These are phyloP conservation scores for Acrocalymma vagum DNA, from an alignment of 2,329 filamentous ascomycete species.

Conservation along the genomic window DNA sequence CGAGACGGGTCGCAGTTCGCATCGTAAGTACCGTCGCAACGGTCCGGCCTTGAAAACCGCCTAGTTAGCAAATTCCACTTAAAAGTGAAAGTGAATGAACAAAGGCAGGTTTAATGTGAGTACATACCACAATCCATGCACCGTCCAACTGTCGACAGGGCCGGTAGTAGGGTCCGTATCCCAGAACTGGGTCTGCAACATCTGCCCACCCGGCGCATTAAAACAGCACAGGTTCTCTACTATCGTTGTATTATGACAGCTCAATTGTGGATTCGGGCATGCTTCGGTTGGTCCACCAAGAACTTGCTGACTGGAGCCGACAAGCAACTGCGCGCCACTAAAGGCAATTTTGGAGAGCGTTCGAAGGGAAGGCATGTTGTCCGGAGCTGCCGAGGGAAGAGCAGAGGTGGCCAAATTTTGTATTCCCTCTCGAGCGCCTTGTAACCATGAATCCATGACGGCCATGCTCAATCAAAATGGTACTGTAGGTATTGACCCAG, in stretches of 20 bases:
- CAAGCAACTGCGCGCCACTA: constrained; percentile 41
- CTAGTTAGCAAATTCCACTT: too few species aligned
- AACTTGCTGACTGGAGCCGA: constrained; percentile 19
- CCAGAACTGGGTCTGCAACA: constrained; percentile 82
- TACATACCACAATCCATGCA: constrained; percentile 72
- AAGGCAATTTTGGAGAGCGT: constrained; percentile 48
- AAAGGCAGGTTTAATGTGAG: constrained; percentile 1
- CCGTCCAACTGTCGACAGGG: constrained; percentile 75
- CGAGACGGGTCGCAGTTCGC: constrained; percentile 70
- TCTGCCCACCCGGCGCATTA: constrained; percentile 74
- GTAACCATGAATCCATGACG: constrained; percentile 31
- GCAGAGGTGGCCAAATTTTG: constrained; percentile 33
- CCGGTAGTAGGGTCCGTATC: constrained; percentile 72
- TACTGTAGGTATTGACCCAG: constrained; percentile 11
- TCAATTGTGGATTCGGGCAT: constrained; percentile 58
- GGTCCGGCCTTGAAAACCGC: constrained; percentile 56
- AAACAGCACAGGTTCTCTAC: constrained; percentile 77
- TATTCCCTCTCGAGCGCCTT: constrained; percentile 28
- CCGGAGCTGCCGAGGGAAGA: constrained; percentile 30
- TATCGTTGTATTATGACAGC: constrained; percentile 70
- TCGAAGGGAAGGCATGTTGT: constrained; percentile 43
- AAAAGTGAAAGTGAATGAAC: neutral
- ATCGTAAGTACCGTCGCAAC: constrained; percentile 75
- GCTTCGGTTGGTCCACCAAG: constrained; percentile 35
- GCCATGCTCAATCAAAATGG: constrained; percentile 13